Conservation (phyloP, 495 filamentous ascomycete genomes). For the Cryomyces antarcticus region DNA sequence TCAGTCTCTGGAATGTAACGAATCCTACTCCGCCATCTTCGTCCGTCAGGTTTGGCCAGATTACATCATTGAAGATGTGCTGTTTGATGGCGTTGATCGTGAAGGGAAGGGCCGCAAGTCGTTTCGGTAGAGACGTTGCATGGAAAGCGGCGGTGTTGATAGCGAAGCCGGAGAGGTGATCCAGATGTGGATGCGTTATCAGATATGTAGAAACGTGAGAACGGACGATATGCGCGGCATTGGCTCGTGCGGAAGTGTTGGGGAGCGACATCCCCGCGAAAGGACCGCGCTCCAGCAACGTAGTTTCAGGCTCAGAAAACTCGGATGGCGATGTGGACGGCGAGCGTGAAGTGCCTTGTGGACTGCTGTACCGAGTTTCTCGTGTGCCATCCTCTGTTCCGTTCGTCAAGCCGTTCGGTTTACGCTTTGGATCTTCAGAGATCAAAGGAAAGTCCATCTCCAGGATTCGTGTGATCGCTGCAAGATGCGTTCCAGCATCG, state of each 20-base stretch:
- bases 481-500: conserved; percentile 78
- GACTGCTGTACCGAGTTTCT: neutral
- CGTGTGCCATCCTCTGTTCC: neutral
- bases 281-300: conserved; percentile 28
- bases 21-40: conserved; percentile 88
- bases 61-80: conserved; percentile 92
- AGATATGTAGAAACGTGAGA: conserved; percentile 68
- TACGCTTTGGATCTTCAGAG: neutral
- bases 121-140: conserved; percentile 53
- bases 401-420: neutral
- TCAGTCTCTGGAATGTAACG: conserved; percentile 71
- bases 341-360: neutral
- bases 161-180: conserved; percentile 78
- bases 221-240: conserved; percentile 58
- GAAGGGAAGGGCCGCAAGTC: conserved; percentile 61
- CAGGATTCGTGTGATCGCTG: conserved; percentile 59
- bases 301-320: conserved; percentile 5
- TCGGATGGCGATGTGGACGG: neutral
- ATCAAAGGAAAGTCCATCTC: conserved; percentile 24
- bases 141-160: conserved; percentile 76
- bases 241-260: conserved; percentile 38
- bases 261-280: conserved; percentile 59
- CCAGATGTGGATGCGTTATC: conserved; percentile 86
- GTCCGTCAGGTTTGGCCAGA: conserved; percentile 94
- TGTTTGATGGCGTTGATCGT: conserved; percentile 76